These are phyloP conservation scores for Colletotrichum filicis DNA, from an alignment of 2,329 filamentous ascomycete genomes.

Conservation along the genomic window DNA sequence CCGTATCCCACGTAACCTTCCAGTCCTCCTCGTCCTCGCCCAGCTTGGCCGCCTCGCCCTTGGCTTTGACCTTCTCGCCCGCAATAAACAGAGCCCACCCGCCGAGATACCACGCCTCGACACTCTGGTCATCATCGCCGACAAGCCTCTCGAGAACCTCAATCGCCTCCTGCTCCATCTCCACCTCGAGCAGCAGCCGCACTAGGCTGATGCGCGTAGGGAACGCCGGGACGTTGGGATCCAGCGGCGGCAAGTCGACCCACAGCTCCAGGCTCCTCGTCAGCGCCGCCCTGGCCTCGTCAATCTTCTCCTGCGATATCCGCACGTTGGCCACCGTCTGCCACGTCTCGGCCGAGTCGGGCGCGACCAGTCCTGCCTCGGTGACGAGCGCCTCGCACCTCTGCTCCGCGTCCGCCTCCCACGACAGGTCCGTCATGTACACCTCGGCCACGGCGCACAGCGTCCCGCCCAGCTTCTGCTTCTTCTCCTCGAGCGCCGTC, in stretches of 20 bases:
- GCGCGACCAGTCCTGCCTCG: conserved; percentile 87
- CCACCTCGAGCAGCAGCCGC: conserved; percentile 88
- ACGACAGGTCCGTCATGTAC: conserved; percentile 98
- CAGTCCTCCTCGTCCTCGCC: conserved; percentile 58
- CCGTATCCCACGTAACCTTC: conserved; percentile 75
- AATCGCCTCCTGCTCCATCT: conserved; percentile 85
- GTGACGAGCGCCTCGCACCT: conserved; percentile 90
- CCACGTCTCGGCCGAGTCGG: conserved; percentile 86
- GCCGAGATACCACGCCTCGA: conserved; percentile 97
- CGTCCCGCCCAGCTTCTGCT: conserved; percentile 86
- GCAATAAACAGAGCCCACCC: conserved; percentile 91
- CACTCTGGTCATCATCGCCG: conserved; percentile 89
- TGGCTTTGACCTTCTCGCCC: conserved; percentile 72
- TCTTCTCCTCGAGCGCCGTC: conserved; percentile 71
- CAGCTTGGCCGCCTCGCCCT: conserved; percentile 37
- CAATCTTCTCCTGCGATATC: conserved; percentile 83
- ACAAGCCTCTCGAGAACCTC: conserved; percentile 87
- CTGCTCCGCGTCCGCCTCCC: conserved; percentile 89
- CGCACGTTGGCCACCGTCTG: conserved; percentile 95
- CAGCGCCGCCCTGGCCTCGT: conserved; percentile 85
- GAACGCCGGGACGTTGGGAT: conserved; percentile 84
- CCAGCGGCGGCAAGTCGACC: conserved; percentile 79
- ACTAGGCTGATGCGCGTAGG: conserved; percentile 85
- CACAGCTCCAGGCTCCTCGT: conserved; percentile 84
- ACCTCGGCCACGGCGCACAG: conserved; percentile 95